A percentile compares a stretch with the other conserved stretches of the same genome.
These are phyloP conservation scores for Coemansia sp. DNA, from an alignment of 192 early-diverging fungal genomes.

Conservation along the genomic window DNA sequence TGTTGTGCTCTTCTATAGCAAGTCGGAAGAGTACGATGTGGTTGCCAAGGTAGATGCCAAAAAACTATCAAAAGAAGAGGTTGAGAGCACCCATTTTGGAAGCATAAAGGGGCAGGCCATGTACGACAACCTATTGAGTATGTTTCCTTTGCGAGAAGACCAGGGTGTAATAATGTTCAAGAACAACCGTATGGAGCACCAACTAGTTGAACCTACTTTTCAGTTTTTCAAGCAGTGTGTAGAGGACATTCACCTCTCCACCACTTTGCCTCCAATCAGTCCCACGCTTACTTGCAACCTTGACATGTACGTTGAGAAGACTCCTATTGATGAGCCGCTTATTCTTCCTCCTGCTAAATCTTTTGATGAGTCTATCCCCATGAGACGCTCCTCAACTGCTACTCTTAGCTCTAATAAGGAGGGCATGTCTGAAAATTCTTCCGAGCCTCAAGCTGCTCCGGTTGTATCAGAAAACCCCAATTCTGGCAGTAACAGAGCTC, in stretches of 20 bases:
- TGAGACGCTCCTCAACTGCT: background rate
- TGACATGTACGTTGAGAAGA: background rate
- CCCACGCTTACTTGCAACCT: background rate
- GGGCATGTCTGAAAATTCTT: too few species aligned
- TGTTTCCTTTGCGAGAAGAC: background rate
- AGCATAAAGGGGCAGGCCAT: background rate
- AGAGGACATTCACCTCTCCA: background rate
- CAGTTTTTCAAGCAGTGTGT: conserved; percentile 3
- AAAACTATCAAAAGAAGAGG: background rate
- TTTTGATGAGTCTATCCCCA: background rate
- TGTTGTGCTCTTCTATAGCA: background rate
- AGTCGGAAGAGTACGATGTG: background rate
- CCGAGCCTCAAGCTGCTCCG: too few species aligned
- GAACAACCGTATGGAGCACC: background rate
- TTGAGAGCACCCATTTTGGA: background rate
- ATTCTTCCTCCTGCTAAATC: background rate
- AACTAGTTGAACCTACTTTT: background rate
- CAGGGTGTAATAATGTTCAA: background rate
- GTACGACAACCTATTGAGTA: background rate
- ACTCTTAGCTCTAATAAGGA: background rate
- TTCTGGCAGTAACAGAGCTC: too few species aligned
- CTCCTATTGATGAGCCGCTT: background rate
- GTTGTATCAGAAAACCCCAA: too few species aligned
- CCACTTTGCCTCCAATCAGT: background rate
- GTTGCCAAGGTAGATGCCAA: background rate